These are phyloP conservation scores for Fistulifera solaris DNA, from an alignment of 108 stramenopile species.

Conservation along the genomic window DNA sequence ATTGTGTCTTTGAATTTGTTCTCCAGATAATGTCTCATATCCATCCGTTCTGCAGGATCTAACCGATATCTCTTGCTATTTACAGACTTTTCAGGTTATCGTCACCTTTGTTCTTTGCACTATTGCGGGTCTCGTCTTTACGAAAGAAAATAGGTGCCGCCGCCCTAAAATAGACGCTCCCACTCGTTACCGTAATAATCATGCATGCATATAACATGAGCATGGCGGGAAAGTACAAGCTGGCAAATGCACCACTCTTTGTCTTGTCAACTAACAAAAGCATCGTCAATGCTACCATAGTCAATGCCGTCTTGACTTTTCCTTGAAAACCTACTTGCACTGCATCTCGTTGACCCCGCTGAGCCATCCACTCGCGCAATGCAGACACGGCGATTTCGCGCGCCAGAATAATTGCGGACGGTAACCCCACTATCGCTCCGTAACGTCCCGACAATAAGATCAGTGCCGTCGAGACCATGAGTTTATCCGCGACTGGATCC, in stretches of 20 bases:
- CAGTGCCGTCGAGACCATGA: constrained; percentile 87
- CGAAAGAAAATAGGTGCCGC: constrained; percentile 47
- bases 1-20: too few species aligned
- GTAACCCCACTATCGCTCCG: constrained; percentile 58
- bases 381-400: constrained; percentile 88
- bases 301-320: constrained; percentile 79
- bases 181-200: constrained; percentile 78
- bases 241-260: not conserved
- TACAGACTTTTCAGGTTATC: too few species aligned
- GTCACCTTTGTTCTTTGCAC: too few species aligned
- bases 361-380: constrained; percentile 93
- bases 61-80: too few species aligned
- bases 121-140: not conserved
- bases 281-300: constrained; percentile 63
- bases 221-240: constrained; percentile 24
- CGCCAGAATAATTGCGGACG: constrained; percentile 75
- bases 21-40: too few species aligned
- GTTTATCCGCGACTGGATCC: constrained; percentile 96
- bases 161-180: constrained; percentile 74
- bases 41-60: too few species aligned
- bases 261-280: constrained; percentile 22
- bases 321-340: constrained; percentile 88
- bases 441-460: constrained; percentile 77
- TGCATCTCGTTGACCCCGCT: constrained; percentile 53
- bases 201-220: constrained; percentile 54